These are phyloP conservation scores for Ustilago trichophora DNA, from an alignment of 1,284 basidiomycete species.

Conservation along the genomic window DNA sequence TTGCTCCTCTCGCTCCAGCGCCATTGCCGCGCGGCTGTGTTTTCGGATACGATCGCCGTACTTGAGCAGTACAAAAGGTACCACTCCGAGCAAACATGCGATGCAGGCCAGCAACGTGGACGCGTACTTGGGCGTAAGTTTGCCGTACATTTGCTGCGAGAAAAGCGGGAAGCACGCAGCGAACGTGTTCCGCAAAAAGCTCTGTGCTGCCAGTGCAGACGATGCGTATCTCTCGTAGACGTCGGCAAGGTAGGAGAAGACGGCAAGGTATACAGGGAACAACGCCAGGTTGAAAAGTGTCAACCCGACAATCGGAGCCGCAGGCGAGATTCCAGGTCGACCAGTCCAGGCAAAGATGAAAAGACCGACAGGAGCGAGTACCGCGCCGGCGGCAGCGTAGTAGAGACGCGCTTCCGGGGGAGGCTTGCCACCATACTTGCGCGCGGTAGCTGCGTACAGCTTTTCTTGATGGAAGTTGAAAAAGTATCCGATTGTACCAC, in stretches of 20 bases:
- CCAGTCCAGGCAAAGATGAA: constrained; percentile 57
- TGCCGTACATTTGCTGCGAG: constrained; percentile 48
- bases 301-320: constrained; percentile 46
- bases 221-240: constrained; percentile 64
- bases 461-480: constrained; percentile 70
- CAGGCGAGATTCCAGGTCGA: constrained; percentile 29
- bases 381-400: constrained; percentile 46
- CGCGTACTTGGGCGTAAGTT: constrained; percentile 55
- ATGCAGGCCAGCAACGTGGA: constrained; percentile 59
- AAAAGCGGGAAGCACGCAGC: constrained; percentile 49
- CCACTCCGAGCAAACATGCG: constrained; percentile 48
- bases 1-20: constrained; percentile 44
- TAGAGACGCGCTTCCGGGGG: constrained; percentile 69
- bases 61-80: constrained; percentile 58
- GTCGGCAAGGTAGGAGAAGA: constrained; percentile 49
- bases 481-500: constrained; percentile 72
- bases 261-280: constrained; percentile 44
- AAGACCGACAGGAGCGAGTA: constrained; percentile 49
- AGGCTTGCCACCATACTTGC: constrained; percentile 65
- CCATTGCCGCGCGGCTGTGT: constrained; percentile 42
- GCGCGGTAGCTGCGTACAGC: constrained; percentile 39
- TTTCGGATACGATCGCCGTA: constrained; percentile 57
- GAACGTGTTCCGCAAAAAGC: constrained; percentile 52
- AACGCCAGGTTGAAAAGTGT: constrained; percentile 38
- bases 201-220: constrained; percentile 53